These are phyloP conservation scores for Fusarium beomiforme DNA, from an alignment of 2,329 filamentous ascomycete species.

Conservation along the genomic window DNA sequence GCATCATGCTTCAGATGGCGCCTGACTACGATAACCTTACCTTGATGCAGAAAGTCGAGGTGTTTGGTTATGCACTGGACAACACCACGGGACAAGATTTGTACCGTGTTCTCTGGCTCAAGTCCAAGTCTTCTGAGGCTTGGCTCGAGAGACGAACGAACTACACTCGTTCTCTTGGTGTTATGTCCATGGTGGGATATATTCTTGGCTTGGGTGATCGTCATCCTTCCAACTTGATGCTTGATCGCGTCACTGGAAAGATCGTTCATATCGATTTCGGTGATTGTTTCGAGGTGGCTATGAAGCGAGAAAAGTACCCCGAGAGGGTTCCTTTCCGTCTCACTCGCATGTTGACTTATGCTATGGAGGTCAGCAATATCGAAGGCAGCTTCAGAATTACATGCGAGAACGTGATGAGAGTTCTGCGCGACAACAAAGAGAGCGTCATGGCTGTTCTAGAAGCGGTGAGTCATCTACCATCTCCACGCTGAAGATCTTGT, in stretches of 20 bases:
- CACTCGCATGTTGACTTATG: constrained; percentile 98
- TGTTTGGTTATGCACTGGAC: constrained; percentile 98
- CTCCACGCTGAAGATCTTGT: not conserved
- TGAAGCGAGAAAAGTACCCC: constrained; percentile 99
- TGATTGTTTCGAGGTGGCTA: constrained; percentile 98
- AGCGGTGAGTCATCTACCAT: constrained; percentile 73
- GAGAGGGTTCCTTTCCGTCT: constrained; percentile 97
- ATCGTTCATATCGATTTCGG: constrained; percentile 99
- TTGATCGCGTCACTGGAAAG: constrained; percentile 94
- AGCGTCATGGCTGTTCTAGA: constrained; percentile 98
- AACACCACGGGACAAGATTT: constrained; percentile 99
- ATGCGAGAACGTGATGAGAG: constrained; percentile 98
- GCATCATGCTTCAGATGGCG: constrained; percentile 99
- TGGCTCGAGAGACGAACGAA: constrained; percentile 99
- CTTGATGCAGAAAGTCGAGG: constrained; percentile 99
- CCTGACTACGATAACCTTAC: constrained; percentile 99
- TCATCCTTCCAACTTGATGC: constrained; percentile 97
- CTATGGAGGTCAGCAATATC: constrained; percentile 99
- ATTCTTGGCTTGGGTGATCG: constrained; percentile 96
- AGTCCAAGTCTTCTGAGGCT: constrained; percentile 96
- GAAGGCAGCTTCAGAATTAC: constrained; percentile 98
- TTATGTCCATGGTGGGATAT: constrained; percentile 99
- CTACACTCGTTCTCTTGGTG: constrained; percentile 94
- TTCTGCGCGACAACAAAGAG: constrained; percentile 96
- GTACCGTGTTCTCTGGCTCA: constrained; percentile 97